These are phyloP conservation scores for Plenodomus lindquistii DNA, from an alignment of 2,329 filamentous ascomycete genomes.

Conservation along the genomic window DNA sequence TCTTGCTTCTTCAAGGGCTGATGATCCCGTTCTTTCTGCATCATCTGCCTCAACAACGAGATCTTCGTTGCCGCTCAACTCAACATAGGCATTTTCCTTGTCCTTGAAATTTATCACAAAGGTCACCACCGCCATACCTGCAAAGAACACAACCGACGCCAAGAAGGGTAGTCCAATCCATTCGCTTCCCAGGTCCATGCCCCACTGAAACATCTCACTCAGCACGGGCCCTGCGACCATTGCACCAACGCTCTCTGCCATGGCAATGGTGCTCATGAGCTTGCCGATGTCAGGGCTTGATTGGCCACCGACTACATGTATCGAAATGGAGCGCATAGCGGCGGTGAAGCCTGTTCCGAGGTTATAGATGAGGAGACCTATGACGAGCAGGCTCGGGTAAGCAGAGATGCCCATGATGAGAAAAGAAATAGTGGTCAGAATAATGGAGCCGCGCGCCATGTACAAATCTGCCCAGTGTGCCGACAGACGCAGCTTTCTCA, in stretches of 20 bases:
- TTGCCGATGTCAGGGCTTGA: constrained; percentile 50
- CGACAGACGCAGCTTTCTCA: constrained; percentile 41
- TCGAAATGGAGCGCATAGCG: constrained; percentile 52
- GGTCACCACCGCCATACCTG: constrained; percentile 29
- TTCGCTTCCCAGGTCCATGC: constrained; percentile 49
- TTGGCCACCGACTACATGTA: constrained; percentile 53
- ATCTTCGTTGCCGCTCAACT: constrained; percentile 21
- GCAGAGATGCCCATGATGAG: constrained; percentile 53
- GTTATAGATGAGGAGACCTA: constrained; percentile 53
- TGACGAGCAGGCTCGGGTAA: constrained; percentile 47
- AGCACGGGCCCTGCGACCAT: constrained; percentile 54
- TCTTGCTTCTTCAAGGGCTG: constrained; percentile 10
- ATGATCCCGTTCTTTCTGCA: constrained; percentile 12
- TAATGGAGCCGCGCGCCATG: constrained; percentile 51
- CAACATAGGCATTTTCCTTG: constrained; percentile 23
- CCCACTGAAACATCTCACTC: constrained; percentile 52
- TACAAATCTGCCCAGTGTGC: constrained; percentile 51
- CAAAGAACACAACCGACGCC: constrained; percentile 26
- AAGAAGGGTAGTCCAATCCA: constrained; percentile 55
- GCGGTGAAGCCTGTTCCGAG: constrained; percentile 54
- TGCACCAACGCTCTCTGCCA: constrained; percentile 53
- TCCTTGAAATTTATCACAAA: constrained; percentile 32
- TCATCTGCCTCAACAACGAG: constrained; percentile 15
- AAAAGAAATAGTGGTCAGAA: constrained; percentile 50
- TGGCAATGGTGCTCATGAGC: constrained; percentile 55